Conservation (phyloP, 805 yeast species). For the Ogataea paradorogensis region DNA sequence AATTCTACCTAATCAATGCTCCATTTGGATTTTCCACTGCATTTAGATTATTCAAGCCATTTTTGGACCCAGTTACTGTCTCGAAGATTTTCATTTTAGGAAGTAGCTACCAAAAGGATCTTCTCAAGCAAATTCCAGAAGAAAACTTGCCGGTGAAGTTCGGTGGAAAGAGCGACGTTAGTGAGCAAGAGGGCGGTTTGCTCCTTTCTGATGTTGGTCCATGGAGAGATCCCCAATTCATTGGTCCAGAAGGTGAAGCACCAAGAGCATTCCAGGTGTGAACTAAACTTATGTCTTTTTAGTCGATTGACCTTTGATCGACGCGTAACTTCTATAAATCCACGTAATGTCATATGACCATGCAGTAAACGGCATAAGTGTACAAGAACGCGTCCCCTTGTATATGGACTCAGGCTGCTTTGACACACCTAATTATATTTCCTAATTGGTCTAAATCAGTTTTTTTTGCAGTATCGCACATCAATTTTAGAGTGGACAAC, state of each 20-base stretch:
- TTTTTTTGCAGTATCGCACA: background rate
- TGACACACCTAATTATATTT: slow-evolving; percentile 2
- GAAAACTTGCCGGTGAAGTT: slow-evolving; percentile 89
- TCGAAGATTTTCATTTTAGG: slow-evolving; percentile 90
- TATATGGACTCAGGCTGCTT: background rate
- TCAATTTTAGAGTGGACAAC: background rate
- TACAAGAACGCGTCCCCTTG: background rate
- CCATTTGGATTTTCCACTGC: slow-evolving; percentile 97
- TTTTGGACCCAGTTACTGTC: slow-evolving; percentile 96
- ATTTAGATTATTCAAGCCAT: slow-evolving; percentile 85
- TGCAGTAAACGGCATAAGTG: background rate
- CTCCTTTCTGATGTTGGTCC: slow-evolving; percentile 92
- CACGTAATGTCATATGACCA: background rate
- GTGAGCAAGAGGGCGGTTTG: slow-evolving; percentile 72
- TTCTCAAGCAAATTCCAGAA: slow-evolving; percentile 87
- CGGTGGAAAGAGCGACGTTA: slow-evolving; percentile 76
- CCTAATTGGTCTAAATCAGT: slow-evolving; percentile 1
- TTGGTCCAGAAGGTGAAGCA: slow-evolving; percentile 96
- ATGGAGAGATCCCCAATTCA: slow-evolving; percentile 86
- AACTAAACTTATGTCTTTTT: background rate
- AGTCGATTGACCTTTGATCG: background rate
- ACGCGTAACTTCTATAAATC: background rate
- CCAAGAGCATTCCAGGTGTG: slow-evolving; percentile 49
- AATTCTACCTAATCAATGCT: slow-evolving; percentile 90
- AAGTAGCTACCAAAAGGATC: slow-evolving; percentile 70